Evolutionary conservation across 75 land plant species (phyloP).

Genomic region (Cunninghamia lanceolata): DNA sequence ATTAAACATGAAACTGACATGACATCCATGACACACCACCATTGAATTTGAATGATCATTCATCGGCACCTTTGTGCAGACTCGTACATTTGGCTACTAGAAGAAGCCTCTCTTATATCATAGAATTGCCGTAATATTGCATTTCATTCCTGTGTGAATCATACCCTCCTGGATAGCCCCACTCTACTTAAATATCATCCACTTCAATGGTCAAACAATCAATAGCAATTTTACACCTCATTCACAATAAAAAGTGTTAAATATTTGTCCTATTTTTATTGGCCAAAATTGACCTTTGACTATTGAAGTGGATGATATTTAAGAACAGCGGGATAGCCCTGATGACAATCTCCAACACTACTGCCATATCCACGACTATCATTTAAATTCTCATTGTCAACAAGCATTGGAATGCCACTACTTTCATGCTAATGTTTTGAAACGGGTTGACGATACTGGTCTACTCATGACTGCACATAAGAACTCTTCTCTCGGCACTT

Average conservation of each 20-base stretch:
- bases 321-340: no score
- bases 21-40: no score
- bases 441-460: constrained; percentile 47
- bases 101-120: constrained; percentile 36
- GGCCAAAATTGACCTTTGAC: no score
- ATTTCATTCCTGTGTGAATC: constrained; percentile 32
- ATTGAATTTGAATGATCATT: no score
- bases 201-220: no score
- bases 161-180: constrained; percentile 16
- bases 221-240: no score
- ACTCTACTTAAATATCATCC: no score
- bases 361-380: constrained; percentile 27
- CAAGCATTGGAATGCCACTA: constrained; percentile 7
- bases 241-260: no score
- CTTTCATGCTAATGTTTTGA: constrained; percentile 22
- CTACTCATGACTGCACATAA: constrained; percentile 60
- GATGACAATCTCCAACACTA: constrained; percentile 14
- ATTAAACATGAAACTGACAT: no score
- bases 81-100: constrained; percentile 21
- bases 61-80: neutral
- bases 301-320: no score
- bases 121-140: constrained; percentile 18
- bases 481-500: constrained; percentile 67
- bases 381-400: neutral
- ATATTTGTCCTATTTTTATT: no score